These are phyloP conservation scores for Austropuccinia psidii DNA, from an alignment of 1,284 basidiomycete genomes.

Conservation along the genomic window DNA sequence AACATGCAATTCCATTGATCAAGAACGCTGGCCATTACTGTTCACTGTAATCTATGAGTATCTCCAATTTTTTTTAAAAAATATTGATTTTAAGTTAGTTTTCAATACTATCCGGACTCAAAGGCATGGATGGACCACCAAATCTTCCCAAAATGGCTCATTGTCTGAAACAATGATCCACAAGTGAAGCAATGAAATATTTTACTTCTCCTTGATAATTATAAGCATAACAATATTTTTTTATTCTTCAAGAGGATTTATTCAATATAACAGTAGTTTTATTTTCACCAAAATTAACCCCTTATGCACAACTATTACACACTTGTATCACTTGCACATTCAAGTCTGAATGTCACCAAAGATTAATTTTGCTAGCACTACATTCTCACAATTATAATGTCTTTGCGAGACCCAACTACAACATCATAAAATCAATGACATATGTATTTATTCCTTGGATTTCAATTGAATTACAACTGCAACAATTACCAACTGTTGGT, in stretches of 20 bases:
- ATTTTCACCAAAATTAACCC: too few relatives aligned
- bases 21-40: background rate
- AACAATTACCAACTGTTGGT: conserved; percentile 18
- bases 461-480: too few relatives aligned
- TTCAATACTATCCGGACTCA: background rate
- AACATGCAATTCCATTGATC: background rate
- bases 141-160: too few relatives aligned
- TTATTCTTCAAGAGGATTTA: too few relatives aligned
- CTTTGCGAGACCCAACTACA: background rate
- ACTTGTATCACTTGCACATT: too few relatives aligned
- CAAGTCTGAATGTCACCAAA: background rate
- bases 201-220: background rate
- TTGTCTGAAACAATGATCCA: too few relatives aligned
- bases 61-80: background rate
- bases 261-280: conserved; percentile 16
- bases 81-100: background rate
- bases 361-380: background rate
- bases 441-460: too few relatives aligned
- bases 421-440: background rate
- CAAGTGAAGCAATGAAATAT: background rate
- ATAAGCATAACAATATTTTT: too few relatives aligned
- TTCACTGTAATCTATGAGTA: background rate
- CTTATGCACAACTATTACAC: too few relatives aligned
- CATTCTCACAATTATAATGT: background rate
- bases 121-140: background rate